Base-by-base conservation (phyloP, 2,329 filamentous ascomycete genomes). In the Huntiella abstrusa region DNA sequence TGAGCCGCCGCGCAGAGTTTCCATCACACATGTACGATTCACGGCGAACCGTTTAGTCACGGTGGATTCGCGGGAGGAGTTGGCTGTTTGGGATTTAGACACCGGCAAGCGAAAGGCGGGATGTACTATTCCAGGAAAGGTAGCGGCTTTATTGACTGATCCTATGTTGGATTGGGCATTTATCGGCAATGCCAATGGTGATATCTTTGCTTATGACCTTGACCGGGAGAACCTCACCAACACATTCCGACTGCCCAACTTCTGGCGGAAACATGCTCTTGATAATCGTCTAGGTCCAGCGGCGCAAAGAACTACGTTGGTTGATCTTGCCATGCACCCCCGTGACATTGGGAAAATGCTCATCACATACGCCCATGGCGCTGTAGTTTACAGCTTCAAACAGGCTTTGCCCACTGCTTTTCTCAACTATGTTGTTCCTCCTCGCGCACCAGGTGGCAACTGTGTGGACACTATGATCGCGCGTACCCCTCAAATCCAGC, bases 121-220 rank as follows among this genome's bases (percentile, higher is more conserved):
- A 33, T 80, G 86, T 57, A 75, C 82, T 3, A 79, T 85, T 7
- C 83, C 85, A 0, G 86, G 84, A 4, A 71, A 77, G 42, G 83
- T 87, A 15, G 78, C 75, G 11, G 72, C 75, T 32, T 59, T 96
- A 55, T 70, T 81, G 48, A 86, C 82, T 5, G 91, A 98, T 58
- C 85, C 88, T 1, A 83, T 84, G 64, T 68, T 98, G 50, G 91
- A 98, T 60, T 98, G 92, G 76, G 85, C 80, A 34, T 80, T 98
- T 51, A 66, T 96, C 39, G 91, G 86, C 10, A 65, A 86, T 51
- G 76, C 83, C 52, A 83, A 73, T 56, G 86, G 88, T 50, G 87
- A 96, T 49, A 69, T 96, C 8, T 70, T 88, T 50, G 84, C 85
- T n/a, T 98, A 88, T 58, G 91, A 98, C 59, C 68, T 98, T 47